Evolutionary conservation across 2,329 filamentous ascomycete species (phyloP).

Genomic region (Fusarium fujikuroi): DNA sequence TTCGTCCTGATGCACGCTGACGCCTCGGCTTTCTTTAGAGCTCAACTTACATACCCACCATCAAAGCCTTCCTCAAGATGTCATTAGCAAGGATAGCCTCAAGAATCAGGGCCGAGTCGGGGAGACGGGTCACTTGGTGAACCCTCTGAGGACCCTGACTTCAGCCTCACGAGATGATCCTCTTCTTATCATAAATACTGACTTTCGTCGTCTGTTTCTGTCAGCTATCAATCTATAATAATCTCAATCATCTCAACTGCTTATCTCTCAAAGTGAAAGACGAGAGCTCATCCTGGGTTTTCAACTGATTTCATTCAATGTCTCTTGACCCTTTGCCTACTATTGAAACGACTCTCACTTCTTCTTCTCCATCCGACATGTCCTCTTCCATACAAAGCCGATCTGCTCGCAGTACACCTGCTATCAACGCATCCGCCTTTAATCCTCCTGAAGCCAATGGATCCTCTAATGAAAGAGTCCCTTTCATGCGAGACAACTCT

Average conservation of each 20-base stretch:
- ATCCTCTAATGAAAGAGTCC: constrained; percentile 23
- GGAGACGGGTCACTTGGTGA: constrained; percentile 14
- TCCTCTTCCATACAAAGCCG: constrained; percentile 33
- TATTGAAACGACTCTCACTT: constrained; percentile 30
- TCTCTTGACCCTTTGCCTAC: constrained; percentile 27
- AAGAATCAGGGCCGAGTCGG: constrained; percentile 34
- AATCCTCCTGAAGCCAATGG: constrained; percentile 32
- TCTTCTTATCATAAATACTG: constrained; percentile 37
- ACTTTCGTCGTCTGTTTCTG: constrained; percentile 10
- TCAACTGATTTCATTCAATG: constrained; percentile 16
- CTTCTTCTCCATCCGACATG: constrained; percentile 30
- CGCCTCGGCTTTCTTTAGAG: constrained; percentile 24
- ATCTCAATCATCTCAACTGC: background rate
- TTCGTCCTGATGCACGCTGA: constrained; percentile 11
- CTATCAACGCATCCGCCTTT: constrained; percentile 28
- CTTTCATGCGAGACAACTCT: constrained; percentile 24
- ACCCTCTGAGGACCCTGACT: constrained; percentile 7
- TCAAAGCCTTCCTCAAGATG: constrained; percentile 26
- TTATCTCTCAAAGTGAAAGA: constrained; percentile 7
- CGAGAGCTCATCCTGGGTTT: constrained; percentile 3
- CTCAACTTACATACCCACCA: constrained; percentile 35
- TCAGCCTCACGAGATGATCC: constrained; percentile 5
- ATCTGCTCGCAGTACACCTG: constrained; percentile 43
- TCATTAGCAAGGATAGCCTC: constrained; percentile 40
- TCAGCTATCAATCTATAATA: background rate